Conservation (phyloP, 2,329 filamentous ascomycete species). For the Leptosphaerulina australis region DNA sequence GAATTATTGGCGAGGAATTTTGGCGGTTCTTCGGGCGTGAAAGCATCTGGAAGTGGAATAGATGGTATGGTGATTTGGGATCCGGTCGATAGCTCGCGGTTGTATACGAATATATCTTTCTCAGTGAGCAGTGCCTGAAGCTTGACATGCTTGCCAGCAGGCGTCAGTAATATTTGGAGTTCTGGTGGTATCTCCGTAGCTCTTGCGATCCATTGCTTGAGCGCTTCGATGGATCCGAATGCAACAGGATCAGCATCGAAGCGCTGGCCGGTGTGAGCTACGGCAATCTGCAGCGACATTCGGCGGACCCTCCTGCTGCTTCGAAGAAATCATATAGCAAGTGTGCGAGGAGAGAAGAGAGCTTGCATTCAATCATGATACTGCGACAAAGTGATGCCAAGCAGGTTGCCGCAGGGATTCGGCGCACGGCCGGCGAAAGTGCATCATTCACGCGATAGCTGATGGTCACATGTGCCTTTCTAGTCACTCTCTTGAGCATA, state of each 20-base stretch:
- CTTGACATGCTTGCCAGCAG: constrained; percentile 82
- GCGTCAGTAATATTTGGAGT: constrained; percentile 86
- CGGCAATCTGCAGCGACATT: constrained; percentile 89
- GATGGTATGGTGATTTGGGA: constrained; percentile 58
- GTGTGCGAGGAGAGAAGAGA: constrained; percentile 20
- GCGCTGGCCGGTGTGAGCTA: constrained; percentile 90
- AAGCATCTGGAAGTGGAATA: constrained; percentile 61
- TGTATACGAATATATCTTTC: constrained; percentile 91
- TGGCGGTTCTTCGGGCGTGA: constrained; percentile 69
- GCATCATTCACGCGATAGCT: constrained; percentile 26
- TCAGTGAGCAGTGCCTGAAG: constrained; percentile 79
- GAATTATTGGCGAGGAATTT: constrained; percentile 81
- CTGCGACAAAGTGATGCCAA: constrained; percentile 35
- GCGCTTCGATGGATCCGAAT: constrained; percentile 80
- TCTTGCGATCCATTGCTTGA: constrained; percentile 79
- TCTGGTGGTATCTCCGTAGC: constrained; percentile 75
- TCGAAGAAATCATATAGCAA: constrained; percentile 26
- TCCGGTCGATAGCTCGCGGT: constrained; percentile 64
- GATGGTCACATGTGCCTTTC: constrained; percentile 15
- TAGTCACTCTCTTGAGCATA: constrained; percentile 1
- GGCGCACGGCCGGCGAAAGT: constrained; percentile 32
- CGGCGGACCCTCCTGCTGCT: constrained; percentile 46
- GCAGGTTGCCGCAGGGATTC: constrained; percentile 36
- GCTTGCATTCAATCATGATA: constrained; percentile 16
- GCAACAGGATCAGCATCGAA: constrained; percentile 77